Percentiles rank a stretch among this genome's conserved stretches.
phyloP scores from a whole-genome alignment of 2,329 filamentous ascomycete genomes.

The Thielaviopsis cerberus region DNA sequence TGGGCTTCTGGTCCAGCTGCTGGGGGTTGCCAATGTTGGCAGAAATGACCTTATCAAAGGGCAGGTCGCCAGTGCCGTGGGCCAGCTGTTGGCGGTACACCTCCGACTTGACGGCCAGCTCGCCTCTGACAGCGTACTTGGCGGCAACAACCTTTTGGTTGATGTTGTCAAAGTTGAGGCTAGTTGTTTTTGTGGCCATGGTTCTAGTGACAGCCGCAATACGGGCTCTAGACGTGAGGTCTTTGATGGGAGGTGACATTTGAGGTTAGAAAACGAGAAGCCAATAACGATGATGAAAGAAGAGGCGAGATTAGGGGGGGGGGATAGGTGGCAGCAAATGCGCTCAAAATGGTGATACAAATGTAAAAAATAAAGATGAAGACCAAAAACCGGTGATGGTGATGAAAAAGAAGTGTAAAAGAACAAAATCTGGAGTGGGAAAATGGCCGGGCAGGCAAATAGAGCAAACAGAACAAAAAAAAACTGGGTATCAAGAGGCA shows the following conservation, averaged over 20 bases:
- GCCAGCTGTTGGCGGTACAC: slow-evolving; percentile 61
- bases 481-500: not conserved
- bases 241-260: slow-evolving; percentile 5
- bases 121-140: slow-evolving; percentile 90
- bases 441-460: not conserved
- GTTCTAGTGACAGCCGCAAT: slow-evolving; percentile 12
- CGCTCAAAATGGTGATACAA: not conserved
- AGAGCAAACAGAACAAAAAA: not conserved
- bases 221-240: slow-evolving; percentile 1
- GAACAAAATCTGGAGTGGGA: not conserved
- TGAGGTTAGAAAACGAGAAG: not conserved
- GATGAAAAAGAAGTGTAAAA: not conserved
- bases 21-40: slow-evolving; percentile 99
- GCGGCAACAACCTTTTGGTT: slow-evolving; percentile 75
- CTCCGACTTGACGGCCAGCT: slow-evolving; percentile 85
- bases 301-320: too few species aligned
- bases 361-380: not conserved
- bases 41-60: slow-evolving; percentile 80
- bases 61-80: slow-evolving; percentile 39
- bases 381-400: not conserved
- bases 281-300: not conserved
- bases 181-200: slow-evolving; percentile 21
- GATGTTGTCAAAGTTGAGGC: slow-evolving; percentile 68
- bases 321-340: not conserved
- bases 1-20: slow-evolving; percentile 95